Evolutionary conservation across 129 eudicot species (phyloP).

Genomic region (Kitagawia praeruptora): DNA sequence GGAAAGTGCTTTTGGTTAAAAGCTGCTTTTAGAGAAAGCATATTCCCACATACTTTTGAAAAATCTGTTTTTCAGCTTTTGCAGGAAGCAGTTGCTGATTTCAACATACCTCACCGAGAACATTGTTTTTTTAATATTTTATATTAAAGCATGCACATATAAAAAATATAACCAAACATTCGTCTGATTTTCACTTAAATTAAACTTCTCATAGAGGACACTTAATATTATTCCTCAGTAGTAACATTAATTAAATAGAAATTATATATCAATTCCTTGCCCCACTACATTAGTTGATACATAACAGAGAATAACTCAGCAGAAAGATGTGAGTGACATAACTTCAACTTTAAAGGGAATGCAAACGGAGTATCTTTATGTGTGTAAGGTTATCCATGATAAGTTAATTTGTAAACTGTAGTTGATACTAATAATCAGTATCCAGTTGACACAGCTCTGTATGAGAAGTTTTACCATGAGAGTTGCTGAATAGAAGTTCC

Average conservation of each 20-base stretch:
- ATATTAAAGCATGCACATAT: too few species aligned
- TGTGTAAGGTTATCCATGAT: background rate
- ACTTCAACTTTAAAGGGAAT: background rate
- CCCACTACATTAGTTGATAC: background rate
- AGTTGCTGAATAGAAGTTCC: background rate
- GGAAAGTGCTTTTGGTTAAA: too few species aligned
- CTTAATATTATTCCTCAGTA: background rate
- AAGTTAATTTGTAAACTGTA: background rate
- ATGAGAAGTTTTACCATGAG: background rate
- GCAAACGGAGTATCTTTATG: background rate
- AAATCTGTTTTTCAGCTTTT: too few species aligned
- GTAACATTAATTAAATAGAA: background rate
- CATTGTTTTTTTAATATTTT: too few species aligned
- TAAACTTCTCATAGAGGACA: background rate
- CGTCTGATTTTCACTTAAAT: background rate
- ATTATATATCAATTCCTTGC: background rate
- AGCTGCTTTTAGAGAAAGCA: too few species aligned
- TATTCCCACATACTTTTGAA: too few species aligned
- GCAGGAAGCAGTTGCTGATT: too few species aligned
- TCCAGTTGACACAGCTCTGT: background rate
- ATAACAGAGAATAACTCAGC: background rate
- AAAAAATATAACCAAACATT: too few species aligned
- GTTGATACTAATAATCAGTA: background rate
- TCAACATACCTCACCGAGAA: too few species aligned
- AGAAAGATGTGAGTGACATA: background rate